Evolutionary conservation across 257 asterid species (phyloP).

Genomic region (Capsicum baccatum): DNA sequence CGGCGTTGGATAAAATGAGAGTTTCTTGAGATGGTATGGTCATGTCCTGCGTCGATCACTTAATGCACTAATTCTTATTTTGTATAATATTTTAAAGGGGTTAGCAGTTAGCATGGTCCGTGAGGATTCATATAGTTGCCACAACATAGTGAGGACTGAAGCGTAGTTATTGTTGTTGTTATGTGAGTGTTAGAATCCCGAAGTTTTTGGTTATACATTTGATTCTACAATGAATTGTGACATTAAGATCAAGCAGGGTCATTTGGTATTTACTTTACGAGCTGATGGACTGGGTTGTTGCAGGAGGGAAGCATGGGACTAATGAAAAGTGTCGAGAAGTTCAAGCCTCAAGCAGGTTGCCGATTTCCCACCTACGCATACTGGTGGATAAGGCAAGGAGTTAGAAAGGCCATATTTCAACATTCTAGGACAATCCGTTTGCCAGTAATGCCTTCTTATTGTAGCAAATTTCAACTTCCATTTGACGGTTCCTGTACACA

Average conservation of each 20-base stretch:
- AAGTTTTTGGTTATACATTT: not conserved
- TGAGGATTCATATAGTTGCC: not conserved
- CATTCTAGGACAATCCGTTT: conserved; percentile 91
- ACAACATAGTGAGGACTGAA: not conserved
- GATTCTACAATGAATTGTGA: not conserved
- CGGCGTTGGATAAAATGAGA: not conserved
- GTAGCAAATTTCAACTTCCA: not conserved
- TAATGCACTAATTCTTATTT: not conserved
- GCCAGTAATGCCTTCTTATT: conserved; percentile 66
- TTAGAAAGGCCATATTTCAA: conserved; percentile 84
- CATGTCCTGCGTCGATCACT: not conserved
- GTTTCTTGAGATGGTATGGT: not conserved
- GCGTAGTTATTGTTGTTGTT: not conserved
- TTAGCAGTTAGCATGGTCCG: too few relatives aligned
- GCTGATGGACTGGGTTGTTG: conserved; percentile 38
- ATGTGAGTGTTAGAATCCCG: not conserved
- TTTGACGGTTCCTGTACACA: not conserved
- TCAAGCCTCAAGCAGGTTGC: conserved; percentile 85
- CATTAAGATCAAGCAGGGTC: not conserved
- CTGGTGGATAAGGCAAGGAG: conserved; percentile 92
- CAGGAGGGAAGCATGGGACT: conserved; percentile 96
- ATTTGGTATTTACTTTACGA: conserved; percentile 8
- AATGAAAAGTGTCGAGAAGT: conserved; percentile 91
- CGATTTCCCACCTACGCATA: conserved; percentile 91
- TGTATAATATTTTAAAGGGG: too few relatives aligned